These are phyloP conservation scores for Arctium minus DNA, from an alignment of 129 eudicot genomes.

Conservation along the genomic window DNA sequence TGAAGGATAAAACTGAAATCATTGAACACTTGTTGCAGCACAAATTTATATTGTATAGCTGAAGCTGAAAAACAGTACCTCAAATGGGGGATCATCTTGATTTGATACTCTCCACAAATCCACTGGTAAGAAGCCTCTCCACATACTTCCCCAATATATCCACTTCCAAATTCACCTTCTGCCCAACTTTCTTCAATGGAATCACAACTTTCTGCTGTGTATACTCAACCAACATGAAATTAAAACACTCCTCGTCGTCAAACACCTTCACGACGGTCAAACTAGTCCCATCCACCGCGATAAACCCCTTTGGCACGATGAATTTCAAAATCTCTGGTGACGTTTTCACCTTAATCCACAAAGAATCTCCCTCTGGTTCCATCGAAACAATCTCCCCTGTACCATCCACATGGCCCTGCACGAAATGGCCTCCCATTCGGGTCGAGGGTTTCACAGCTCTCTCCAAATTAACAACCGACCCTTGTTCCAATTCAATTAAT, in stretches of 20 bases:
- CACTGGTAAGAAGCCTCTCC: constrained; percentile 72
- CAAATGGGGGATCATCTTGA: constrained; percentile 12
- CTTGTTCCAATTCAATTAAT: constrained; percentile 52
- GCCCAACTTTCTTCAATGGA: constrained; percentile 75
- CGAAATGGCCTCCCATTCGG: constrained; percentile 96
- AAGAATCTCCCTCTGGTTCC: constrained; percentile 68
- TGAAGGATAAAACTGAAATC: not conserved
- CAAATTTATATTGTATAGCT: not conserved
- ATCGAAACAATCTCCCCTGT: constrained; percentile 76
- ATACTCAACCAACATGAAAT: constrained; percentile 85
- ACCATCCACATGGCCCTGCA: constrained; percentile 96
- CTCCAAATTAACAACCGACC: constrained; percentile 77
- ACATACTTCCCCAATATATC: constrained; percentile 92
- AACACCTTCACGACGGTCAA: constrained; percentile 89
- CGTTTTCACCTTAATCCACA: constrained; percentile 87
- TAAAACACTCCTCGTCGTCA: constrained; percentile 73
- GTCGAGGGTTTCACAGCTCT: constrained; percentile 73
- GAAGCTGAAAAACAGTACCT: constrained; percentile 5
- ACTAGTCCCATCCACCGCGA: constrained; percentile 91
- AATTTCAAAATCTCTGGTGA: constrained; percentile 66
- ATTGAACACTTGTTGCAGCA: not conserved
- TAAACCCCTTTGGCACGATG: constrained; percentile 87
- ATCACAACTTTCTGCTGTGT: constrained; percentile 91
- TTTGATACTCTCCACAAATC: constrained; percentile 54
- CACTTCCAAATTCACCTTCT: constrained; percentile 94